Percentiles rank a stretch among this genome's conserved stretches.
phyloP scores from a whole-genome alignment of 371 early-diverging fungal genomes.

The Ordospora colligata region DNA sequence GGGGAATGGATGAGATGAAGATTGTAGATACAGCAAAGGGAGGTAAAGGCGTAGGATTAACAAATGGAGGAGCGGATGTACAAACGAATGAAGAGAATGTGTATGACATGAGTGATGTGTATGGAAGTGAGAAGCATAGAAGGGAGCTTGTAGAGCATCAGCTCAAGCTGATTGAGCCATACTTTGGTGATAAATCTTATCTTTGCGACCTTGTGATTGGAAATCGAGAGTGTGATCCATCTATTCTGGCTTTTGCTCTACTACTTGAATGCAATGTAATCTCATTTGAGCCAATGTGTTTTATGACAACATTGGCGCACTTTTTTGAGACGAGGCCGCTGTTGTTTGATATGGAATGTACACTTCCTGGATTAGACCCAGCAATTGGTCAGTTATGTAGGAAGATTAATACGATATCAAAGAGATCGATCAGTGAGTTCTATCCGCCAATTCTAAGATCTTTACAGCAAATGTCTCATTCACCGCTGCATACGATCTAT shows the following conservation, averaged over 20 bases:
- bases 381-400: neutral
- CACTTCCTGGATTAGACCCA: neutral
- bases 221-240: conserved; percentile 38
- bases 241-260: conserved; percentile 34
- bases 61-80: neutral
- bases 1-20: neutral
- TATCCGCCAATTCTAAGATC: neutral
- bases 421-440: neutral
- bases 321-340: conserved; percentile 45
- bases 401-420: conserved; percentile 9
- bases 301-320: conserved; percentile 40
- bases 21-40: neutral
- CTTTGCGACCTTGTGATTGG: conserved; percentile 43
- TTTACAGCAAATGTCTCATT: neutral
- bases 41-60: neutral
- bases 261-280: conserved; percentile 24
- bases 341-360: neutral
- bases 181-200: conserved; percentile 8
- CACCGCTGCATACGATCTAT: neutral
- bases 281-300: neutral
- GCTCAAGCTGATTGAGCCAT: neutral
- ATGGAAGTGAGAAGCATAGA: neutral
- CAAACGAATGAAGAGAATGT: neutral
- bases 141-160: conserved; percentile 30
- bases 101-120: conserved; percentile 10